phyloP scores from a whole-genome alignment of 2,329 filamentous ascomycete genomes.

The Fusarium abutilonis region DNA sequence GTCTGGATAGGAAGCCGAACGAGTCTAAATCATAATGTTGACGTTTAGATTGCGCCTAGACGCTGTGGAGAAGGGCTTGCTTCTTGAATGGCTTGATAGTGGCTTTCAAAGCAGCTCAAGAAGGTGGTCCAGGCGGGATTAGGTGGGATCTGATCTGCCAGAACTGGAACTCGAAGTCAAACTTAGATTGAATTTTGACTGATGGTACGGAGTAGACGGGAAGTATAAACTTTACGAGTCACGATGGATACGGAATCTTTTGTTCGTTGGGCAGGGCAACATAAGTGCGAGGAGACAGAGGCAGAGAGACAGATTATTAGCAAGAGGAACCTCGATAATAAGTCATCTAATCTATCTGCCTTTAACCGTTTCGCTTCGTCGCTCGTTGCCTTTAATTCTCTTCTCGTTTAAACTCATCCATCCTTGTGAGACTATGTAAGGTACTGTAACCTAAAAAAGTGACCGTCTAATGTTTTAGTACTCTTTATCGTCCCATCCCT shows the following conservation, averaged over 20 bases:
- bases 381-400: too few relatives aligned
- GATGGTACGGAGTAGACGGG: background rate
- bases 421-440: too few relatives aligned
- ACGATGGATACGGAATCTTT: background rate
- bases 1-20: background rate
- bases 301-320: background rate
- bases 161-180: constrained; percentile 17
- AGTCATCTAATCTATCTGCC: too few relatives aligned
- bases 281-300: background rate
- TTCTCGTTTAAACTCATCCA: background rate
- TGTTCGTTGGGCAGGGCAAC: background rate
- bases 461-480: background rate
- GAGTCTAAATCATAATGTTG: background rate
- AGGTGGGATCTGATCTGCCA: constrained; percentile 12
- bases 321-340: too few relatives aligned
- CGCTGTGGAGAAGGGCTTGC: constrained; percentile 15
- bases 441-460: too few relatives aligned
- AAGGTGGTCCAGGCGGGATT: background rate
- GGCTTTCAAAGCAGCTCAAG: constrained; percentile 4
- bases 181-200: constrained; percentile 6
- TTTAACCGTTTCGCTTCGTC: constrained; percentile 25
- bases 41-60: constrained; percentile 9
- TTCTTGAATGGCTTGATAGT: constrained; percentile 19
- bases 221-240: constrained; percentile 6
- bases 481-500: constrained; percentile 11